Conservation (phyloP, 78 protist species). For the Isochrysis galbana region DNA sequence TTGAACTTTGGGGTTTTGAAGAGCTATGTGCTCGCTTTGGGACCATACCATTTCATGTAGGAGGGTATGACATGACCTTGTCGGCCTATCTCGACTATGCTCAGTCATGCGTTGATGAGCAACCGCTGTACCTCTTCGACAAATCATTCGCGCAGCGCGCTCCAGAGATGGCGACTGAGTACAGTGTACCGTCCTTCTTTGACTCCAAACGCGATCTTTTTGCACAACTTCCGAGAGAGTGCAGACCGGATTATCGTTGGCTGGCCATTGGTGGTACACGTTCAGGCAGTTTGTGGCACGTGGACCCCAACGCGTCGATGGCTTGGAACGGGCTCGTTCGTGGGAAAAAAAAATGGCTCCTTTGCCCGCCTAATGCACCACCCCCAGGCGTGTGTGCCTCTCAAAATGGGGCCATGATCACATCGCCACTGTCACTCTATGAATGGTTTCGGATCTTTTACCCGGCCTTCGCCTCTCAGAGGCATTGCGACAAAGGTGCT, state of each 20-base stretch:
- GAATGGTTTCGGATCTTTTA: conserved; percentile 77
- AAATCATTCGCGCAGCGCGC: conserved; percentile 56
- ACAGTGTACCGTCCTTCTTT: conserved; percentile 8
- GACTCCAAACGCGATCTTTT: conserved; percentile 62
- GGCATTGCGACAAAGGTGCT: not conserved
- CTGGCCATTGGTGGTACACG: conserved; percentile 44
- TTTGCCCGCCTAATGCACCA: not conserved
- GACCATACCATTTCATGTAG: not conserved
- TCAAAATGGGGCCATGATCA: conserved; percentile 63
- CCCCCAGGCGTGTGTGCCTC: conserved; percentile 50
- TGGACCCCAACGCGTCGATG: conserved; percentile 11
- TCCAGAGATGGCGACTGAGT: conserved; percentile 54
- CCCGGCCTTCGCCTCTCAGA: not conserved
- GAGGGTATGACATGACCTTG: not conserved
- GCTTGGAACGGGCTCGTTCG: conserved; percentile 29
- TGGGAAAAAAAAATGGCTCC: conserved; percentile 3
- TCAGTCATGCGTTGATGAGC: conserved; percentile 51
- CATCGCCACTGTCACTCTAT: conserved; percentile 47
- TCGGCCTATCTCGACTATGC: conserved; percentile 48
- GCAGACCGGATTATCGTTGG: conserved; percentile 69
- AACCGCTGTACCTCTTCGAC: conserved; percentile 78
- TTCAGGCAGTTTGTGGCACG: conserved; percentile 61
- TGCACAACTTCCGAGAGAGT: not conserved
- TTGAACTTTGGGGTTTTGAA: not conserved
- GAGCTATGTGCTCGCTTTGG: not conserved